Evolutionary conservation across 2,329 filamentous ascomycete species (phyloP), one percentile per base, ranked within the genome.

Genomic region (Leptodontidium sp.): DNA sequence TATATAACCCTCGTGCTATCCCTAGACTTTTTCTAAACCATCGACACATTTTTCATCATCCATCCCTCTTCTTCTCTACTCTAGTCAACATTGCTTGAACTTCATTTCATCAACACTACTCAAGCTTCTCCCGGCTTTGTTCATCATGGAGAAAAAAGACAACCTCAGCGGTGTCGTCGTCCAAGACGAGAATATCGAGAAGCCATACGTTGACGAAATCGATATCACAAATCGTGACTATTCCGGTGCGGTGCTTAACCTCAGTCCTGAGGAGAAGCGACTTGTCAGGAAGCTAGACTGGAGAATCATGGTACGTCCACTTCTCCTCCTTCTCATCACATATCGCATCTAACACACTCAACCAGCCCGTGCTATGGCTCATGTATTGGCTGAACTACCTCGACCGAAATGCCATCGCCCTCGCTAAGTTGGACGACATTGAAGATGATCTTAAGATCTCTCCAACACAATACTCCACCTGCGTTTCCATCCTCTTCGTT

Each of bases 331-430:
- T 1, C 24, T 17, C n/a, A 15, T 14, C n/a, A 64, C 29, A 11
- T 21, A 49, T 15, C 24, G 15, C n/a, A 3, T 55, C 62, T 55
- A 57, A 53, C 38, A 29, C 9, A 26, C 26, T 40, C 35, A 1
- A 11, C 21, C 61, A 76, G 75, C 75, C 75, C 15, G 73, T 69
- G 7, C 65, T 77, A 17, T 72, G 71, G 55, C 29, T 70, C 4
- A 76, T 76, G 74, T 77, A 76, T 55, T 76, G 74, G 63, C 75
- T 77, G 24, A 79, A 77, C 69, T 79, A 77, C 47, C 75, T 80
- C 21, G 78, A 79, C 63, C 74, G 78, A 40, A 79, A 77, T 26
- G 70, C 70, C 11, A 66, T 73, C 38, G 67, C 69, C 2, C 64
- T 66, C 47, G 72, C 72, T 7, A 52, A 66, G 4, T 26, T 74